Evolutionary conservation across 2,329 filamentous ascomycete species (phyloP).

Genomic region (Tolypocladium capitatum): DNA sequence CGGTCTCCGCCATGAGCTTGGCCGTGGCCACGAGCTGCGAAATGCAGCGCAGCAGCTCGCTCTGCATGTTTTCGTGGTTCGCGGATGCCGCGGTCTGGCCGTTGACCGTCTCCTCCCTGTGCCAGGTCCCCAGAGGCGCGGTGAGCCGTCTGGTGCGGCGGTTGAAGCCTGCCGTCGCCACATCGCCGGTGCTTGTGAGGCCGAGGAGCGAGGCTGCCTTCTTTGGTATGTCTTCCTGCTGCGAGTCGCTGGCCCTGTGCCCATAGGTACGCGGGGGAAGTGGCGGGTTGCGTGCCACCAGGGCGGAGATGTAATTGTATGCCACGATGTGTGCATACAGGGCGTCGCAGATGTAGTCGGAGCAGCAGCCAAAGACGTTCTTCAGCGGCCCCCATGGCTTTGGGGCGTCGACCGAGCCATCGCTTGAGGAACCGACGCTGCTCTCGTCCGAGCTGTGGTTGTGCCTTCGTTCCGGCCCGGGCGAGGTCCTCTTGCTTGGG

Average conservation of each 20-base stretch:
- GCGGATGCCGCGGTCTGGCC: slow-evolving; percentile 7
- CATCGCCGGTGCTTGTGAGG: slow-evolving; percentile 17
- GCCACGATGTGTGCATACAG: slow-evolving; percentile 46
- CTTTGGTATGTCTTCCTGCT: slow-evolving; percentile 27
- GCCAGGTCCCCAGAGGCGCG: slow-evolving; percentile 12
- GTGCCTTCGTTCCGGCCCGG: not conserved
- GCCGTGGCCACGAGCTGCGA: slow-evolving; percentile 36
- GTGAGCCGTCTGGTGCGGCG: slow-evolving; percentile 13
- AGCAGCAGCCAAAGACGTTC: slow-evolving; percentile 37
- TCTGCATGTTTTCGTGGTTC: slow-evolving; percentile 26
- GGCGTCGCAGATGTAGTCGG: slow-evolving; percentile 43
- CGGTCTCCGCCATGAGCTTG: slow-evolving; percentile 19
- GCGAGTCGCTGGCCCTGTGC: slow-evolving; percentile 10
- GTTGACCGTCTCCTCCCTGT: slow-evolving; percentile 13
- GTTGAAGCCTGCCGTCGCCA: slow-evolving; percentile 9
- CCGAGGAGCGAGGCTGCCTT: slow-evolving; percentile 41
- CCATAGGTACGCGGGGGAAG: slow-evolving; percentile 5
- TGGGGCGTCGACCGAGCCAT: slow-evolving; percentile 8
- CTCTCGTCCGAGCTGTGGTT: slow-evolving; percentile 1
- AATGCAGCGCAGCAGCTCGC: slow-evolving; percentile 37
- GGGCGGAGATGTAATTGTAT: slow-evolving; percentile 41
- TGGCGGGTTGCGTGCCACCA: slow-evolving; percentile 13
- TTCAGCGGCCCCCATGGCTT: slow-evolving; percentile 32
- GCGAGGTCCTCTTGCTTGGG: slow-evolving; percentile 12
- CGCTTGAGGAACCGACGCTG: slow-evolving; percentile 5